Evolutionary conservation across 345 rosid species (phyloP).

Genomic region (Boechera stricta): DNA sequence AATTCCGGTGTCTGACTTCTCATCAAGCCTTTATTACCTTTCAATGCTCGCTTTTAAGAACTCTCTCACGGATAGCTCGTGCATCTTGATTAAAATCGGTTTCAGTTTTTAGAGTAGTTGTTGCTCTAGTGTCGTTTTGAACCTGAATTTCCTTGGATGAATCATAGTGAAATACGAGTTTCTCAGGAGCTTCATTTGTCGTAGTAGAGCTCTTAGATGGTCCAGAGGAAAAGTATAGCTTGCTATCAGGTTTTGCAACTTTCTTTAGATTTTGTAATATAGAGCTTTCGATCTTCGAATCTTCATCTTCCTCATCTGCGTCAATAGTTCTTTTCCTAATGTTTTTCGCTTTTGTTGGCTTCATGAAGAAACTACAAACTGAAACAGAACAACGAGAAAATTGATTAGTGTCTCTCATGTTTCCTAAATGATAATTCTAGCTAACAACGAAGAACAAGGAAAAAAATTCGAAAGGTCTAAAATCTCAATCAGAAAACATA

Average conservation of each 20-base stretch:
- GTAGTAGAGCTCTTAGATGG: conserved; percentile 53
- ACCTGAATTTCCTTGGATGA: conserved; percentile 91
- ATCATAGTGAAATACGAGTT: conserved; percentile 65
- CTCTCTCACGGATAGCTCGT: conserved; percentile 84
- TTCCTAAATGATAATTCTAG: background rate
- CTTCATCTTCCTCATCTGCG: conserved; percentile 61
- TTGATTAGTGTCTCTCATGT: background rate
- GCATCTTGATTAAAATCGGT: conserved; percentile 79
- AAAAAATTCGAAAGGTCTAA: too few relatives aligned
- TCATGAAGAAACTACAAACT: conserved; percentile 84
- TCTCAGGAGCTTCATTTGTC: conserved; percentile 42
- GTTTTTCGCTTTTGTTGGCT: conserved; percentile 72
- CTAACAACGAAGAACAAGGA: background rate
- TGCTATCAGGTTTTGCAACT: conserved; percentile 56
- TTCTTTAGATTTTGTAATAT: conserved; percentile 60
- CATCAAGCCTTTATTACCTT: conserved; percentile 61
- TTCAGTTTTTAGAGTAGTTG: conserved; percentile 86
- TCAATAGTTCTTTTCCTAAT: conserved; percentile 69
- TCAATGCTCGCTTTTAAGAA: conserved; percentile 75
- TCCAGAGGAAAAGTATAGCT: conserved; percentile 72
- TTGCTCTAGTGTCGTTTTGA: conserved; percentile 80
- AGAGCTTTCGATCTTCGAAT: conserved; percentile 52
- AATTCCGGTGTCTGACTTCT: conserved; percentile 76
- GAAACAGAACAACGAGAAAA: conserved; percentile 27
- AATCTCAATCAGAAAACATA: too few relatives aligned